phyloP scores from a whole-genome alignment of 192 early-diverging fungal genomes.

The Kappamyces sp. region DNA sequence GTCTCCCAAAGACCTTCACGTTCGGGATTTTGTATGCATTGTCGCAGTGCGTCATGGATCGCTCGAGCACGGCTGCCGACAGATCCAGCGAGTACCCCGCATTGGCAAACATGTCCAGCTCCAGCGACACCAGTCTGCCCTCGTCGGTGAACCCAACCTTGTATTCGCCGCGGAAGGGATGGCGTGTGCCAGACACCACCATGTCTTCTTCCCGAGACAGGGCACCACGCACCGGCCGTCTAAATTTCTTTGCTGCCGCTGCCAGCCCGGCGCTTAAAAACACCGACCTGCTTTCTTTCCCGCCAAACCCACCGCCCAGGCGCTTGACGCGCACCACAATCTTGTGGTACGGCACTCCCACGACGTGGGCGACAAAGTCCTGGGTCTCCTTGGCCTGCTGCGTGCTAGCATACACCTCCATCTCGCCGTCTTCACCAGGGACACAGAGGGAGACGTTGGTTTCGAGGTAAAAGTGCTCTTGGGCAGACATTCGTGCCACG shows the following conservation, averaged over 20 bases:
- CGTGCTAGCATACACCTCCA: conserved; percentile 71
- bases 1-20: conserved; percentile 54
- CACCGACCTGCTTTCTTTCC: conserved; percentile 53
- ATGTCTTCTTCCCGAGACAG: conserved; percentile 85
- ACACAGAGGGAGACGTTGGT: conserved; percentile 64
- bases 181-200: conserved; percentile 50
- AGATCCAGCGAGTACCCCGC: conserved; percentile 39
- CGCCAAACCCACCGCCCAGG: conserved; percentile 85
- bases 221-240: conserved; percentile 66
- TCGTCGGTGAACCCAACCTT: conserved; percentile 63
- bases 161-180: conserved; percentile 76
- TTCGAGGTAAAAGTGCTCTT: conserved; percentile 90
- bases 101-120: conserved; percentile 37
- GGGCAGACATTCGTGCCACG: conserved; percentile 31
- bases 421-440: conserved; percentile 72
- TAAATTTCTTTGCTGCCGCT: conserved; percentile 62
- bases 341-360: conserved; percentile 68
- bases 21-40: conserved; percentile 76
- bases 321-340: conserved; percentile 75
- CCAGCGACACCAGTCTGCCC: conserved; percentile 62
- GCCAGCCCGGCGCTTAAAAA: conserved; percentile 59
- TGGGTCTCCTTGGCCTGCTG: conserved; percentile 71
- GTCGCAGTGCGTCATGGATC: conserved; percentile 68
- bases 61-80: conserved; percentile 61
- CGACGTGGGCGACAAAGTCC: conserved; percentile 57